Conservation (phyloP, 1,139 yeast genomes). For the Sugiyamaella xylanicola region DNA sequence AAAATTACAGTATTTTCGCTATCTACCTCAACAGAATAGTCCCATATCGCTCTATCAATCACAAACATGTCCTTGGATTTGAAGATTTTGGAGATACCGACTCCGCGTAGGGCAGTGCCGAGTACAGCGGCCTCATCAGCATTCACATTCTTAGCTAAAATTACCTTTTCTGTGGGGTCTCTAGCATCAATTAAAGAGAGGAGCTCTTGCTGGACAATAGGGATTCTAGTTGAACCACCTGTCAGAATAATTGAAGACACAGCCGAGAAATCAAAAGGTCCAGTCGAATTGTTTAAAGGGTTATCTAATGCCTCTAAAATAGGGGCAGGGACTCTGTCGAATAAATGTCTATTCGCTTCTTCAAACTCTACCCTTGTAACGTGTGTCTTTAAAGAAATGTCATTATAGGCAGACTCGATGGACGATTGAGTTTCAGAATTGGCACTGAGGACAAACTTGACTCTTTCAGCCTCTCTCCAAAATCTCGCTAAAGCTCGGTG, state of each 20-base stretch:
- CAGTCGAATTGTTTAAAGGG: constrained; percentile 35
- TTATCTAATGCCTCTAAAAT: constrained; percentile 54
- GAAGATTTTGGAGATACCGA: constrained; percentile 60
- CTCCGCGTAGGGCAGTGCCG: constrained; percentile 85
- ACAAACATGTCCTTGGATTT: constrained; percentile 63
- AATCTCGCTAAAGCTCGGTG: constrained; percentile 67
- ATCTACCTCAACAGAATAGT: constrained; percentile 39
- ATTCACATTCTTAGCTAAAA: constrained; percentile 81
- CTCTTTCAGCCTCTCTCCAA: constrained; percentile 82
- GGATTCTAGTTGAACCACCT: constrained; percentile 94
- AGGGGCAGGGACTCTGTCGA: constrained; percentile 56
- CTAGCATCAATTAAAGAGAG: constrained; percentile 49
- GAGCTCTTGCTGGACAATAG: constrained; percentile 68
- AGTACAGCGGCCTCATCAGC: constrained; percentile 94
- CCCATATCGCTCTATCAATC: constrained; percentile 54
- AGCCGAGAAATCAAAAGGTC: constrained; percentile 37
- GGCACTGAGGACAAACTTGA: constrained; percentile 83
- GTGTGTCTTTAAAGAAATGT: constrained; percentile 66
- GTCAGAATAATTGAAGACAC: constrained; percentile 72
- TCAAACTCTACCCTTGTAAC: constrained; percentile 83
- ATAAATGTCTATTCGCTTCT: constrained; percentile 50
- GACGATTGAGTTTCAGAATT: constrained; percentile 74
- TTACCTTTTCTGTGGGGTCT: constrained; percentile 33
- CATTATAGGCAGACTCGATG: constrained; percentile 63
- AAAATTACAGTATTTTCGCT: constrained; percentile 32